A percentile compares a stretch with the other conserved stretches of the same genome.
Conservation (phyloP, 305 asterid species). For the Coffea humblotiana region DNA sequence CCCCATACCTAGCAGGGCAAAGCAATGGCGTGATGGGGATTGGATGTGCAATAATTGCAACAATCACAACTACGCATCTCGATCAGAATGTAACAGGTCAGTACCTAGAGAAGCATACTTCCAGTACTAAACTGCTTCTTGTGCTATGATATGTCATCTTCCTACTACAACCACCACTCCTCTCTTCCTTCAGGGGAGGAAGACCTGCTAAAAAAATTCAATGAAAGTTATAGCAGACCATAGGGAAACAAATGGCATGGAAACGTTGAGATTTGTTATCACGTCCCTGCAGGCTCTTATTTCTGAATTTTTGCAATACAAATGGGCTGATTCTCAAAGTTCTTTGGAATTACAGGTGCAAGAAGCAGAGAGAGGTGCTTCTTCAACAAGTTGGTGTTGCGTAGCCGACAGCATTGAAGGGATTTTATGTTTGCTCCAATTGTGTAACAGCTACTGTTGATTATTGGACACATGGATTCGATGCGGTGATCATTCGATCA, state of each 20-base stretch:
- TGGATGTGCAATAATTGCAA: slow-evolving; percentile 95
- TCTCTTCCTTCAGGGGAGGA: background rate
- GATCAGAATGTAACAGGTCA: slow-evolving; percentile 83
- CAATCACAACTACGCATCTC: slow-evolving; percentile 90
- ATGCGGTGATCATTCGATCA: background rate
- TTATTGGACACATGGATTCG: background rate
- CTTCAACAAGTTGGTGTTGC: slow-evolving; percentile 59
- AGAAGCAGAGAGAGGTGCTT: slow-evolving; percentile 55
- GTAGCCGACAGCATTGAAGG: slow-evolving; percentile 23
- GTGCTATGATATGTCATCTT: background rate
- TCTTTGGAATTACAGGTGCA: slow-evolving; percentile 62
- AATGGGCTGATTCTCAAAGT: background rate
- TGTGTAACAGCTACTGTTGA: background rate
- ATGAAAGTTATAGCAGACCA: background rate
- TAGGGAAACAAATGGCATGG: background rate
- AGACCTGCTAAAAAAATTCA: background rate
- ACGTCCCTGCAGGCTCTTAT: background rate
- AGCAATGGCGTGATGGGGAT: slow-evolving; percentile 94
- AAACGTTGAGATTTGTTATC: background rate
- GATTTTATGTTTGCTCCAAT: background rate
- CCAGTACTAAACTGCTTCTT: background rate
- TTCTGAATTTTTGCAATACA: background rate
- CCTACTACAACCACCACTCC: background rate
- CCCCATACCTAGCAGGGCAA: slow-evolving; percentile 51
- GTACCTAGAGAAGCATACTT: slow-evolving; percentile 15